These are phyloP conservation scores for Aspergillus cristatus DNA, from an alignment of 495 filamentous ascomycete genomes.

Conservation along the genomic window DNA sequence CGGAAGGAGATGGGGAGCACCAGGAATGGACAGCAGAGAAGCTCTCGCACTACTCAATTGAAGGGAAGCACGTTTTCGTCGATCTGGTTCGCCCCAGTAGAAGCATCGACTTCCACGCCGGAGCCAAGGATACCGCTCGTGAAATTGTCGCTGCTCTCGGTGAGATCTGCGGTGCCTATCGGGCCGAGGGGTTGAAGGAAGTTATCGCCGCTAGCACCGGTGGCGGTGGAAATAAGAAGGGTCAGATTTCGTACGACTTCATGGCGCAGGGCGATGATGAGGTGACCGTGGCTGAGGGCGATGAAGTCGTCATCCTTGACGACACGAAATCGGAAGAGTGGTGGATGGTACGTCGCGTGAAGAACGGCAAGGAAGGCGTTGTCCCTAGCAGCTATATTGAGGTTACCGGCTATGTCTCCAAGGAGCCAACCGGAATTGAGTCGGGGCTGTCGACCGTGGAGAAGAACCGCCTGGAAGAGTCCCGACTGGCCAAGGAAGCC, in stretches of 20 bases:
- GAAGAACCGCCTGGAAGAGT: conserved; percentile 77
- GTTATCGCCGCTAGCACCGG: conserved; percentile 71
- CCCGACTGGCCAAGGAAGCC: conserved; percentile 67
- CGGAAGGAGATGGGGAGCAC: conserved; percentile 77
- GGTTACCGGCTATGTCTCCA: conserved; percentile 52
- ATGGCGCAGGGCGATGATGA: conserved; percentile 94
- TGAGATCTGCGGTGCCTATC: conserved; percentile 76
- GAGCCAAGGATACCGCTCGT: conserved; percentile 90
- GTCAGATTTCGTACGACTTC: conserved; percentile 87
- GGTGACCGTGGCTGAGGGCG: conserved; percentile 80
- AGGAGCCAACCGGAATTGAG: conserved; percentile 45
- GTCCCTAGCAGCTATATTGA: conserved; percentile 98
- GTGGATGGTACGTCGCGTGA: conserved; percentile 89
- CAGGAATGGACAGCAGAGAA: conserved; percentile 93
- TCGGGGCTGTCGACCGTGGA: conserved; percentile 65
- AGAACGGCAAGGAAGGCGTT: conserved; percentile 91
- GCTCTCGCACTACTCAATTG: conserved; percentile 88
- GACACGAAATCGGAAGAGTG: conserved; percentile 91
- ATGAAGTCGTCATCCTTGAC: conserved; percentile 87
- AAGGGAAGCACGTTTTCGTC: conserved; percentile 96
- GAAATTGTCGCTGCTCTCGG: conserved; percentile 85
- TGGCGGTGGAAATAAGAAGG: conserved; percentile 61
- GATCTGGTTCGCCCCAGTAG: conserved; percentile 85
- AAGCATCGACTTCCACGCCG: conserved; percentile 93
- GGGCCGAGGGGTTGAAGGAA: conserved; percentile 77